Percentiles rank a stretch among this genome's conserved stretches.
Conservation (phyloP, 495 filamentous ascomycete species). For the Penicillium nucicola region DNA sequence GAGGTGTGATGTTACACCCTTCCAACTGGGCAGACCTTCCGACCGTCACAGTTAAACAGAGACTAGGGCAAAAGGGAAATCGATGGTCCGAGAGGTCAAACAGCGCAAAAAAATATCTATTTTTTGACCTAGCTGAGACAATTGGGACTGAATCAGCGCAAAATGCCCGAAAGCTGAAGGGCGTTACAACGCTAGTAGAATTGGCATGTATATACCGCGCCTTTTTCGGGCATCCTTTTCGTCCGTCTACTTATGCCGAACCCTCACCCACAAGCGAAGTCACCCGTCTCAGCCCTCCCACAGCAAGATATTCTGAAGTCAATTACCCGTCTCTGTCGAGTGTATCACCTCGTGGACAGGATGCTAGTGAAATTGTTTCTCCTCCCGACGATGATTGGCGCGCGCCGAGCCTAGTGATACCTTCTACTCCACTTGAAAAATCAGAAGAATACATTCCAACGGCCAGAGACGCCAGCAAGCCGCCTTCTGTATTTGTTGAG, state of each 20-base stretch:
- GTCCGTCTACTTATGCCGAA: not conserved
- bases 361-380: too few relatives aligned
- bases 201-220: not conserved
- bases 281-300: too few relatives aligned
- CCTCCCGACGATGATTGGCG: too few relatives aligned
- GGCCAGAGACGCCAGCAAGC: too few relatives aligned
- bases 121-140: not conserved
- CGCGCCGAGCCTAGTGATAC: too few relatives aligned
- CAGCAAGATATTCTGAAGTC: too few relatives aligned
- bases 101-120: not conserved
- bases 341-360: too few relatives aligned
- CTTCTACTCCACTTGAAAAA: too few relatives aligned
- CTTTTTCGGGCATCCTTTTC: not conserved
- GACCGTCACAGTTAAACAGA: not conserved
- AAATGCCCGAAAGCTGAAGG: not conserved
- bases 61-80: not conserved
- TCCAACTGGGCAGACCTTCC: not conserved
- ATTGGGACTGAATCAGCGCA: not conserved
- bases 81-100: not conserved
- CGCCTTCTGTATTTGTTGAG: too few relatives aligned
- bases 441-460: too few relatives aligned
- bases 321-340: too few relatives aligned
- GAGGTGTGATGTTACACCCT: not conserved
- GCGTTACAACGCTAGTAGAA: not conserved
- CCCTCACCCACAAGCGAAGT: too few relatives aligned